A percentile compares a stretch with the other conserved stretches of the same genome.
Evolutionary conservation across 768 basidiomycete genomes (phyloP).

Genomic region (Collybiopsis luxurians): DNA sequence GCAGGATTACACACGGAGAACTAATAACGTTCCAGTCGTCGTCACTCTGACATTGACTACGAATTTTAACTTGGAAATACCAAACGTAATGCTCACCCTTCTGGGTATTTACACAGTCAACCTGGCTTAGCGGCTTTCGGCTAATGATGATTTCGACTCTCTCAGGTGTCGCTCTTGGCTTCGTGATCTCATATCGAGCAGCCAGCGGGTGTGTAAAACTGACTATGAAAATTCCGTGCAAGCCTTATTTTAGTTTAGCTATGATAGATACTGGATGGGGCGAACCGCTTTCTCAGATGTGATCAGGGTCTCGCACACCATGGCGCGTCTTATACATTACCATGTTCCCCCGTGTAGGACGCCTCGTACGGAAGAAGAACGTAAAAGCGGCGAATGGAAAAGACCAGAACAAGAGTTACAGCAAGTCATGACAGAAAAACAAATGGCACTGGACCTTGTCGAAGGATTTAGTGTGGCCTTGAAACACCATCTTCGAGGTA

Average conservation of each 20-base stretch:
- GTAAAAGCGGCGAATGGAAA: constrained; percentile 22
- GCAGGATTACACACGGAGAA: neutral
- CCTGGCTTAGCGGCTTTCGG: neutral
- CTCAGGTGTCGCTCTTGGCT: constrained; percentile 46
- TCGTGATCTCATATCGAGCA: constrained; percentile 61
- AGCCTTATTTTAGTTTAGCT: constrained; percentile 28
- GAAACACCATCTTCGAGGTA: constrained; percentile 63
- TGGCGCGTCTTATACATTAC: constrained; percentile 58
- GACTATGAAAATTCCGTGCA: neutral
- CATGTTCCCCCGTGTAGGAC: constrained; percentile 52
- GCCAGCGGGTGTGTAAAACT: constrained; percentile 45
- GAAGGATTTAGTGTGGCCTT: constrained; percentile 41
- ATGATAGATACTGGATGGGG: constrained; percentile 65
- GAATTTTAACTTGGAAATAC: constrained; percentile 41
- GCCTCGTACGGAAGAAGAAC: constrained; percentile 38
- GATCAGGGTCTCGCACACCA: constrained; percentile 39
- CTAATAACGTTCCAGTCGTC: constrained; percentile 29
- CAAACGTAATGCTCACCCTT: constrained; percentile 53
- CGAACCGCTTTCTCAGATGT: constrained; percentile 40
- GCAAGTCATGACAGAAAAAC: constrained; percentile 60
- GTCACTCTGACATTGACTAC: constrained; percentile 41
- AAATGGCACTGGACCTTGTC: constrained; percentile 53
- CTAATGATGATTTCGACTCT: neutral
- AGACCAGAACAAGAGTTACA: constrained; percentile 40
- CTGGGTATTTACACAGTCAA: too few relatives aligned